Conservation (phyloP, 2,329 filamentous ascomycete genomes). For the Aspergillus unguis region DNA sequence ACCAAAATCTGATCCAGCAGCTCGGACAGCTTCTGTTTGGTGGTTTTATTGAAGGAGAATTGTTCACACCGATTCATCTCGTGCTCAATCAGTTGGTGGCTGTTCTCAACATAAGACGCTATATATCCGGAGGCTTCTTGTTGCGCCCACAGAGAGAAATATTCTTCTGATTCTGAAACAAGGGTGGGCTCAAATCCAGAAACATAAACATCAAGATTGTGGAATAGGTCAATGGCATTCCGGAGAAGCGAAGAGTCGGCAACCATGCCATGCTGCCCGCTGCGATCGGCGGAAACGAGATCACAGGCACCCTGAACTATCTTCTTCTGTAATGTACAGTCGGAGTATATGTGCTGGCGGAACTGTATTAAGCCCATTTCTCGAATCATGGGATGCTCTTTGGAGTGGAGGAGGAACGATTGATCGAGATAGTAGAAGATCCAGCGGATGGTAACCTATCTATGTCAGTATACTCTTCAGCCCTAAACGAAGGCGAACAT, state of each 20-base stretch:
- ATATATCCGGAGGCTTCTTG: slow-evolving; percentile 62
- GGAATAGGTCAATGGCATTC: slow-evolving; percentile 75
- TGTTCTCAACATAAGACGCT: slow-evolving; percentile 70
- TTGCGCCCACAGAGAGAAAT: slow-evolving; percentile 67
- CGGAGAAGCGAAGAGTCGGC: slow-evolving; percentile 66
- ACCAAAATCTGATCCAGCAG: slow-evolving; percentile 72
- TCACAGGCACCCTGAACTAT: slow-evolving; percentile 70
- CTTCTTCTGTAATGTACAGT: slow-evolving; percentile 50
- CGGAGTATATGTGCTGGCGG: slow-evolving; percentile 57
- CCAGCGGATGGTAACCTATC: slow-evolving; percentile 70
- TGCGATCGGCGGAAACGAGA: slow-evolving; percentile 70
- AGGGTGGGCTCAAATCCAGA: slow-evolving; percentile 76
- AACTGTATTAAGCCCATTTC: slow-evolving; percentile 79
- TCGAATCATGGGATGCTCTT: slow-evolving; percentile 68
- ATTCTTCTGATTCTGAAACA: slow-evolving; percentile 63
- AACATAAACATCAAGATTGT: slow-evolving; percentile 78
- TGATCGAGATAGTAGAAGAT: slow-evolving; percentile 94
- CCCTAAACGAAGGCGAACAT: slow-evolving; percentile 27
- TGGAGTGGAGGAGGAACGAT: slow-evolving; percentile 75
- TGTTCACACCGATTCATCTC: slow-evolving; percentile 75
- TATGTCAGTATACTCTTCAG: not conserved
- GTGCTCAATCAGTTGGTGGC: slow-evolving; percentile 63
- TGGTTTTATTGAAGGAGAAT: slow-evolving; percentile 78
- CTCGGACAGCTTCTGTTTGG: slow-evolving; percentile 71
- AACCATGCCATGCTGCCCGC: slow-evolving; percentile 46